A percentile compares a stretch with the other conserved stretches of the same genome.
Conservation (phyloP, 2,329 filamentous ascomycete species). For the Plectosphaerella plurivora region DNA sequence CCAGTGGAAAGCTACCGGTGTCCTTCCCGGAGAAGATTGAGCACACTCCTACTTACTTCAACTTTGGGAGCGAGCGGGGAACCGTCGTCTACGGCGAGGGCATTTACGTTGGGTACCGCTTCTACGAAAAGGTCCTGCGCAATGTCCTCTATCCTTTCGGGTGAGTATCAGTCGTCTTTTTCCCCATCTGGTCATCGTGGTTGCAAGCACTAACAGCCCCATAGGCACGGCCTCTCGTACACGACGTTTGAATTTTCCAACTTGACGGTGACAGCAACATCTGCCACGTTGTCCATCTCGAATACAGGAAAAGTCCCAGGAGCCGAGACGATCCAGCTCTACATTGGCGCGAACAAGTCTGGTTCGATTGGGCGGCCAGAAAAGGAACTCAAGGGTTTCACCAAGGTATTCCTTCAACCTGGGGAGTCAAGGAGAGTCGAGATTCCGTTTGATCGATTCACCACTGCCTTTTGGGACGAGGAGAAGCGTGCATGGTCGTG, state of each 20-base stretch:
- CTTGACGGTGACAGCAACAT: constrained; percentile 21
- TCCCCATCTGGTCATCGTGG: too few relatives aligned
- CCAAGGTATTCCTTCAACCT: constrained; percentile 57
- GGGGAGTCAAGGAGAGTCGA: constrained; percentile 55
- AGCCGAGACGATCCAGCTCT: constrained; percentile 47
- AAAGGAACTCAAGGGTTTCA: constrained; percentile 63
- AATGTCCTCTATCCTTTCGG: constrained; percentile 72
- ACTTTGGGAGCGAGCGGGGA: constrained; percentile 66
- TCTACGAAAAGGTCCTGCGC: constrained; percentile 67
- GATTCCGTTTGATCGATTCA: constrained; percentile 27
- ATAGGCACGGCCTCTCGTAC: constrained; percentile 70
- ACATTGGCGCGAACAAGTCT: constrained; percentile 29
- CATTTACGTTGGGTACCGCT: constrained; percentile 76
- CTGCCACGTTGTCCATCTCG: constrained; percentile 24
- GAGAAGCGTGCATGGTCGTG: not conserved
- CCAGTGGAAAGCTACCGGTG: constrained; percentile 69
- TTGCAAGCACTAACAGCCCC: too few relatives aligned
- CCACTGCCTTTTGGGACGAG: constrained; percentile 49
- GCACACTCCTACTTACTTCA: constrained; percentile 73
- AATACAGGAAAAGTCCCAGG: constrained; percentile 10
- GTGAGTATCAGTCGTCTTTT: not conserved
- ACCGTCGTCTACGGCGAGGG: constrained; percentile 75
- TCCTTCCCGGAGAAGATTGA: constrained; percentile 64
- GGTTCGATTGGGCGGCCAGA: constrained; percentile 44
- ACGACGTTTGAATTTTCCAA: constrained; percentile 60